phyloP scores from a whole-genome alignment of 371 early-diverging fungal species.

The Sporodiniella umbellata region DNA sequence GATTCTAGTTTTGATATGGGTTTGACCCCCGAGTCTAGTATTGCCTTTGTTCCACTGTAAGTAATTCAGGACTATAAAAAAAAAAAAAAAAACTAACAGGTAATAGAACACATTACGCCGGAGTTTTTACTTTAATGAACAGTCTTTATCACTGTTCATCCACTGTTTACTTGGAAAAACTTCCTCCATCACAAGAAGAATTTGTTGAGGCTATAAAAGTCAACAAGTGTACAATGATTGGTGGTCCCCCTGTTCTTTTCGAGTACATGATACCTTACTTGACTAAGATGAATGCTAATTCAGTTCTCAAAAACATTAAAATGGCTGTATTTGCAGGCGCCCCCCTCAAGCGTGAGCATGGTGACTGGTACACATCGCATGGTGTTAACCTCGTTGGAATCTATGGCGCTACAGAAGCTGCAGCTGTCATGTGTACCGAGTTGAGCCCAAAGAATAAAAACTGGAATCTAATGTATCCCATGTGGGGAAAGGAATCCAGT shows the following conservation, averaged over 20 bases:
- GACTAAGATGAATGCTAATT: neutral
- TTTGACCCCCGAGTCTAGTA: neutral
- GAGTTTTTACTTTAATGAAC: constrained; percentile 14
- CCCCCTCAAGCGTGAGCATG: constrained; percentile 6
- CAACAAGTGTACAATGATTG: constrained; percentile 3
- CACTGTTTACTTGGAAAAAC: constrained; percentile 2
- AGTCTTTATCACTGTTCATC: constrained; percentile 9
- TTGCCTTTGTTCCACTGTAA: constrained; percentile 12
- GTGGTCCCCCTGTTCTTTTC: constrained; percentile 5
- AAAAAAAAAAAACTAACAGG: neutral
- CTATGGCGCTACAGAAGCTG: constrained; percentile 6
- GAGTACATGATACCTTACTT: constrained; percentile 6
- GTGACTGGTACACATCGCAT: constrained; percentile 2
- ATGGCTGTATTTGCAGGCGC: constrained; percentile 5
- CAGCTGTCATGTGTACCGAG: neutral
- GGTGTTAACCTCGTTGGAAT: constrained; percentile 9
- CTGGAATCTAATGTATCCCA: neutral
- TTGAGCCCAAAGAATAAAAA: constrained; percentile 4
- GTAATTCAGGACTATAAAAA: neutral
- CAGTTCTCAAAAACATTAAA: neutral
- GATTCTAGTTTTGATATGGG: neutral
- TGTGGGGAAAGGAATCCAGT: neutral
- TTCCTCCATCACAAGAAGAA: constrained; percentile 4
- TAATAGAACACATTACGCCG: constrained; percentile 5
- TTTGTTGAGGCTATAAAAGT: constrained; percentile 1